These are phyloP conservation scores for Hymenoscyphus albidus DNA, from an alignment of 2,329 filamentous ascomycete species.

Conservation along the genomic window DNA sequence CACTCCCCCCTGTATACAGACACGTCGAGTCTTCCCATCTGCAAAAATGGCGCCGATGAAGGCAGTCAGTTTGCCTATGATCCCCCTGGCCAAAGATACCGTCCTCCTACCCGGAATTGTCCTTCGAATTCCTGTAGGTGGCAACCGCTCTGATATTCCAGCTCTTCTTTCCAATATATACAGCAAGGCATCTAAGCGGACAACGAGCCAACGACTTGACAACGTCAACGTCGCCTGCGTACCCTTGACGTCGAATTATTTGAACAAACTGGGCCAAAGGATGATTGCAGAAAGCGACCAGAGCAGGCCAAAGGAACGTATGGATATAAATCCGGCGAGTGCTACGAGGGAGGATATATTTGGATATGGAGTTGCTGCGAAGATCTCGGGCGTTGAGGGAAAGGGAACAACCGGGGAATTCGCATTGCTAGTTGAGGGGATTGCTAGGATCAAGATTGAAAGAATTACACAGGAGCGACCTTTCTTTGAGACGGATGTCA, in stretches of 20 bases:
- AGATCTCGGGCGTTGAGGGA: conserved; percentile 74
- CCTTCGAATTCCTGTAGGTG: conserved; percentile 77
- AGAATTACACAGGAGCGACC: conserved; percentile 73
- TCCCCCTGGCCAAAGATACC: conserved; percentile 74
- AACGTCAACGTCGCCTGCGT: conserved; percentile 81
- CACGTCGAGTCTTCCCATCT: not conserved
- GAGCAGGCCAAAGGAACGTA: conserved; percentile 30
- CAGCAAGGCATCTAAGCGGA: conserved; percentile 66
- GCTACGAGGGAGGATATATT: conserved; percentile 72
- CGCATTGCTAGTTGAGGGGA: conserved; percentile 80
- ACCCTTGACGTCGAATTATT: conserved; percentile 71
- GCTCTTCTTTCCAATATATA: conserved; percentile 84
- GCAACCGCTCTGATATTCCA: conserved; percentile 78
- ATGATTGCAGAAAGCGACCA: conserved; percentile 64
- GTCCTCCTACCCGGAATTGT: conserved; percentile 84
- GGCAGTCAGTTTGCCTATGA: conserved; percentile 58
- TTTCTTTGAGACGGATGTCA: conserved; percentile 80
- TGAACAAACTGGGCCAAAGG: conserved; percentile 71
- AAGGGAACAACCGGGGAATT: conserved; percentile 71
- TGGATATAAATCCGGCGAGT: conserved; percentile 53
- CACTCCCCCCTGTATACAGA: not conserved
- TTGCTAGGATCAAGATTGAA: conserved; percentile 71
- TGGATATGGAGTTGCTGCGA: conserved; percentile 75
- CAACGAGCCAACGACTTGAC: conserved; percentile 59
- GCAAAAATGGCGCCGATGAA: conserved; percentile 24